Conservation (phyloP, 1,139 yeast species). For the Scheffersomyces segobiensis region DNA sequence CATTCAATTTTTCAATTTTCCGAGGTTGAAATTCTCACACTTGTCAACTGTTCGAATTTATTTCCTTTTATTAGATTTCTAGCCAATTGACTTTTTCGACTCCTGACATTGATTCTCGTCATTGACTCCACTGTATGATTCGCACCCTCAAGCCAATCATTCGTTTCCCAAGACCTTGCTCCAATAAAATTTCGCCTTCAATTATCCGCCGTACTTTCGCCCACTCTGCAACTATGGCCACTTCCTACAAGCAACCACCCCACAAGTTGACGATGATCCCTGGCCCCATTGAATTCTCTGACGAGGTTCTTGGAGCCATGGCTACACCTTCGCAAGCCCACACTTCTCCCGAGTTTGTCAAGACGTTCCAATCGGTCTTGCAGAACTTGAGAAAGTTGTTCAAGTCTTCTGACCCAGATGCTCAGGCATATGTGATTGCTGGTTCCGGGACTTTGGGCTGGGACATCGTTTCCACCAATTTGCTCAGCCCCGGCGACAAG, state of each 20-base stretch:
- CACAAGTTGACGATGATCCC: conserved; percentile 77
- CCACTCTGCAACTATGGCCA: conserved; percentile 21
- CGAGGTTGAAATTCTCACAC: not conserved
- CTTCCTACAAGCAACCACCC: conserved; percentile 43
- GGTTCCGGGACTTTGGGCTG: conserved; percentile 97
- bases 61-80: not conserved
- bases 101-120: not conserved
- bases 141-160: not conserved
- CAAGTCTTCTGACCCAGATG: conserved; percentile 60
- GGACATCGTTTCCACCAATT: conserved; percentile 85
- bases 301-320: conserved; percentile 79
- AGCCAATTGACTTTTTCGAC: not conserved
- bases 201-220: not conserved
- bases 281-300: conserved; percentile 91
- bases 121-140: not conserved
- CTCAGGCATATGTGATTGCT: conserved; percentile 80
- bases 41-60: not conserved
- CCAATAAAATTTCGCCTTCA: not conserved
- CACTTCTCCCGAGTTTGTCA: conserved; percentile 83
- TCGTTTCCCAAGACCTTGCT: not conserved
- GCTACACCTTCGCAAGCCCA: conserved; percentile 86
- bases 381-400: conserved; percentile 70
- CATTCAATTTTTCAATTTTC: not conserved
- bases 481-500: conserved; percentile 63
- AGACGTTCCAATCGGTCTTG: conserved; percentile 70